Base-by-base conservation (phyloP, 2,329 filamentous ascomycete species). In the Nemania sp. region DNA sequence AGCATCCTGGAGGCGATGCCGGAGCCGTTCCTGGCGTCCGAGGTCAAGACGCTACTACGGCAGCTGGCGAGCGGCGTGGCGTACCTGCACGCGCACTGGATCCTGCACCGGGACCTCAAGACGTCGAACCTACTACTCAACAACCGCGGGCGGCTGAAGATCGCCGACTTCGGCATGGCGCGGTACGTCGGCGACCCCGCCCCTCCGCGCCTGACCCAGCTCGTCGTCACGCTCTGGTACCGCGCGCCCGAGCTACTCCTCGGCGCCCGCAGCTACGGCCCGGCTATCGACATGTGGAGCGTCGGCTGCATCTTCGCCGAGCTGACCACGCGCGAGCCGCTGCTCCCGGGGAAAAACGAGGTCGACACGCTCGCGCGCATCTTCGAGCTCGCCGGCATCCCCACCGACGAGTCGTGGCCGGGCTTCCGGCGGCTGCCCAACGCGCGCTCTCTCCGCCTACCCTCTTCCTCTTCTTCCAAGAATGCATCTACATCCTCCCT, bases 131-230 rank as follows among this genome's bases (percentile, higher is more conserved):
- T 99, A 41, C 85, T 99, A 41, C 88, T 99, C 74, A 95, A 91
- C 77, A 97, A 97, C 76, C 89, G 91, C 40, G 94, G 94, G 40
- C 86, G 89, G 70, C 86, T 99, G 72, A 97, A 97, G 73, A 87
- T 99, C 60, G 94, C 94, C 56, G 94, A 99, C 73, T 99, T 99
- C 69, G 94, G 94, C 71, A 97, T 99, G 91, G 93, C 94, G 3
- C 84, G 94, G 23, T 94, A 94, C 74, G 89, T 89, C 51, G 89
- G 89, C 45, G 85, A 90, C 63, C 91, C 93, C 3, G 79, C 86
- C 0, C 81, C 86, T 0, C 81, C 86, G 1, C 88, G 89, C 59
- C 80, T 97, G 56, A 97, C 94, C 2, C 89, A 93, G 68, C 83
- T 97, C 41, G 94, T 99, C 58, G 93, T 97, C 15, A 99, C 94